A percentile compares a stretch with the other conserved stretches of the same genome.
These are phyloP conservation scores for Botrytis paeoniae DNA, from an alignment of 2,329 filamentous ascomycete species.

Conservation along the genomic window DNA sequence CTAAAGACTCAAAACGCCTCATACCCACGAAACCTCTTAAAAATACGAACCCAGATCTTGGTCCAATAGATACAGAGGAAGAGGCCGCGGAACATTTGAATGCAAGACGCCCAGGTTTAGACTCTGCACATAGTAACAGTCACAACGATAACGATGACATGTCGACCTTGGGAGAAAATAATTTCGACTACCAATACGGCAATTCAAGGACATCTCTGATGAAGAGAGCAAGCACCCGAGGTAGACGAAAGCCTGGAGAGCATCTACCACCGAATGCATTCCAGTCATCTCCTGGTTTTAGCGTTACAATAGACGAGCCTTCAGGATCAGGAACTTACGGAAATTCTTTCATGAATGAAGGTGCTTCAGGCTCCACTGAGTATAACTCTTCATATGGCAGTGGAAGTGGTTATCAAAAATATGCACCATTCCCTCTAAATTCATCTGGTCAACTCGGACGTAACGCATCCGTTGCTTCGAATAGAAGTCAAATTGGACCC, in stretches of 20 bases:
- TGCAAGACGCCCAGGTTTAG: constrained; percentile 26
- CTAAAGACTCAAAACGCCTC: constrained; percentile 64
- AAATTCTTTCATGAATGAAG: constrained; percentile 8
- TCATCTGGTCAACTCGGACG: constrained; percentile 9
- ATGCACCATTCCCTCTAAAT: constrained; percentile 11
- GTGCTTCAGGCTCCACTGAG: not conserved
- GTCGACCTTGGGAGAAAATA: constrained; percentile 17
- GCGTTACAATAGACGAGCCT: constrained; percentile 16
- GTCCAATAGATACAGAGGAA: constrained; percentile 37
- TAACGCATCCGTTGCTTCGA: constrained; percentile 10
- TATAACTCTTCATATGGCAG: constrained; percentile 11
- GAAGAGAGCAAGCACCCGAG: constrained; percentile 35
- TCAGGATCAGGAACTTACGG: not conserved
- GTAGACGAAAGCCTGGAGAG: constrained; percentile 34
- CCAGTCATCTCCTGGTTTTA: constrained; percentile 8
- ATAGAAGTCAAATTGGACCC: constrained; percentile 3
- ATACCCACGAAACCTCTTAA: constrained; percentile 46
- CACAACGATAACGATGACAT: constrained; percentile 30
- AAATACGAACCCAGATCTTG: constrained; percentile 20
- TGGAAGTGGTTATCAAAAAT: constrained; percentile 13
- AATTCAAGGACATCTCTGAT: constrained; percentile 29
- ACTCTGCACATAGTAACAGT: constrained; percentile 35
- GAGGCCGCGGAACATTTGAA: constrained; percentile 44
- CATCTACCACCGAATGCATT: constrained; percentile 21
- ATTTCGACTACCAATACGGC: constrained; percentile 29